Base-by-base conservation (phyloP, 208 protist species). In the Crithidia acanthocephali region DNA sequence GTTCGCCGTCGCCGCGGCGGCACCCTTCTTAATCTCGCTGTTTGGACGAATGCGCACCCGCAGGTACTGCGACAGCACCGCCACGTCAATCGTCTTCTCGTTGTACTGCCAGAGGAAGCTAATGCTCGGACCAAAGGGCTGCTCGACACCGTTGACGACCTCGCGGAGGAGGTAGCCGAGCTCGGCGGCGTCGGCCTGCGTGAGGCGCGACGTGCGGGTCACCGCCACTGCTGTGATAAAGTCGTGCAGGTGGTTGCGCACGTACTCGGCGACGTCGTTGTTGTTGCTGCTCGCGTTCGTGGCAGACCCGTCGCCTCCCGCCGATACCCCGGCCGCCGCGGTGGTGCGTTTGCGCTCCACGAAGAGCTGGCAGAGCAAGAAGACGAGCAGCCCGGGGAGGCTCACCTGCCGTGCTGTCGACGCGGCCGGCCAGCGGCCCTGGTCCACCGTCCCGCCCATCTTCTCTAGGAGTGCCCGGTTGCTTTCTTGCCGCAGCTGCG, bases 11-110 rank as follows among this genome's bases (percentile, higher is more conserved):
- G 32, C 32, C 2, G 30, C 3, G 18, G 72, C 47, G 59, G 15
- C 32, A 23, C 72, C 50, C 27, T 63, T 72, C 22, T 72, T 72
- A 2, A 96, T 68, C 23, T 94, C 88, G 69, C 68, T 80, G 37
- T 87, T 79, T 27, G 83, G 45, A 47, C 91, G 75, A 52, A 97
- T 91, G 48, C 90, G 87, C 42, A 88, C 82, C 22, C 93, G 93
- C 73, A 97, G 90, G 72, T 92, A 97, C 80, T 97, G 93, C 18
- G 90, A 87, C 2, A 97, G 75, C 22, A 95, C 80, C 22, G 90
- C 87, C 16, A 94, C 82, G 51, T 95, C 90, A 48, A 95, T 95
- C 0, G 87, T 88, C 59, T 86, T 92, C 48, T 94, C 92, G 63
- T 81, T 92, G 18, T 78, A 68, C 33, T 87, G 87, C 90, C 92